A percentile compares a stretch with the other conserved stretches of the same genome.
These are phyloP conservation scores for Fusarium mexicanum DNA, from an alignment of 2,329 filamentous ascomycete species.

Conservation along the genomic window DNA sequence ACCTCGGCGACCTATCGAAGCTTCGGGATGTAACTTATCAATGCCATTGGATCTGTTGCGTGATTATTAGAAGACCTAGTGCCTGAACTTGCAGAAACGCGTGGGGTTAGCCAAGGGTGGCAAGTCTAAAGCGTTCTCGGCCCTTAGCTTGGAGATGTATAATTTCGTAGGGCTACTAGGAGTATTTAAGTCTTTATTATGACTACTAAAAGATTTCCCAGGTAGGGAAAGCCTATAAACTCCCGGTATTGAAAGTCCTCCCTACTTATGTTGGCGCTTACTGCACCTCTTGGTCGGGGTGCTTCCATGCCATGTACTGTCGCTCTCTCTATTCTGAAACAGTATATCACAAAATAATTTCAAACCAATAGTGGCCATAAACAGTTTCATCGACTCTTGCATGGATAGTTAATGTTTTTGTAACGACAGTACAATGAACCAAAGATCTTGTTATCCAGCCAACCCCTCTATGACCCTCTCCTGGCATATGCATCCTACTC, in stretches of 20 bases:
- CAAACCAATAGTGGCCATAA: neutral
- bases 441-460: neutral
- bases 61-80: neutral
- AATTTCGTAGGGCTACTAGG: neutral
- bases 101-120: neutral
- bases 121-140: neutral
- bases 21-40: neutral
- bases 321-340: neutral
- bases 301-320: neutral
- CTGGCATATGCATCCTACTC: too few relatives aligned
- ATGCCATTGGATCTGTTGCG: too few relatives aligned
- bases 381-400: rapidly evolving
- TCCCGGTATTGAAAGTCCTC: neutral
- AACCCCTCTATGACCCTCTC: too few relatives aligned
- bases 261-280: neutral
- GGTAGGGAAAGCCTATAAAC: neutral
- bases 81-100: neutral
- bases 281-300: neutral
- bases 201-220: rapidly evolving
- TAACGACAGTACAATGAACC: rapidly evolving
- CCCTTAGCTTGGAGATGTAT: neutral
- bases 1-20: neutral
- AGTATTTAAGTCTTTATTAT: neutral
- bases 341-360: neutral
- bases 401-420: rapidly evolving